Evolutionary conservation across 2,329 filamentous ascomycete genomes (phyloP).

Genomic region (Fusarium cyanostomum): DNA sequence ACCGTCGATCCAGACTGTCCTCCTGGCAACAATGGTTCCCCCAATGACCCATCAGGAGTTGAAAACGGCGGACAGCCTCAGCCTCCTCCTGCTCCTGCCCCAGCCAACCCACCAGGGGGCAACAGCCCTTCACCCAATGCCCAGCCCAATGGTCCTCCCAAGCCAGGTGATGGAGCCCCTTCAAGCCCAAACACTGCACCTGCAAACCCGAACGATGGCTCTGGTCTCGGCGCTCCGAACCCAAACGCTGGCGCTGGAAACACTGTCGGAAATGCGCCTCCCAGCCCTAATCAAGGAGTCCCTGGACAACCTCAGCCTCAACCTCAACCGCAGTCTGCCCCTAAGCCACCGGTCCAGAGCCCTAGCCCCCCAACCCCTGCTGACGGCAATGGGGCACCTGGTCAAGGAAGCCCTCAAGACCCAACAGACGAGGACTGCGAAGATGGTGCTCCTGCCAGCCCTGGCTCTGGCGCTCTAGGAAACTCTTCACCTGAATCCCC

Average conservation of each 20-base stretch:
- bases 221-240: background rate
- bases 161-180: background rate
- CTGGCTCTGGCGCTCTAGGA: background rate
- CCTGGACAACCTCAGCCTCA: slow-evolving; percentile 7
- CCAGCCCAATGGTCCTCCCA: background rate
- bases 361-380: background rate
- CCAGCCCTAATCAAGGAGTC: background rate
- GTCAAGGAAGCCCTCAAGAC: background rate
- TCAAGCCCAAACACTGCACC: background rate
- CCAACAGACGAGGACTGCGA: slow-evolving; percentile 12
- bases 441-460: background rate
- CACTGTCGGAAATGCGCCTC: background rate
- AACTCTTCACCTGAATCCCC: background rate
- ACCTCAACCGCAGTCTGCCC: slow-evolving; percentile 2
- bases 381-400: background rate
- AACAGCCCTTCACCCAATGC: background rate
- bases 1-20: slow-evolving; percentile 8
- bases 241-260: background rate
- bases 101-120: background rate
- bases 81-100: background rate
- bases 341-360: slow-evolving; percentile 1
- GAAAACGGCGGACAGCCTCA: slow-evolving; percentile 3
- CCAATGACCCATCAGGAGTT: background rate
- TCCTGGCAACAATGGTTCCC: background rate
- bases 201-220: background rate